Evolutionary conservation across 331 rosid genomes (phyloP), one percentile per base, ranked within the genome.

Genomic region (Arachis monticola): DNA sequence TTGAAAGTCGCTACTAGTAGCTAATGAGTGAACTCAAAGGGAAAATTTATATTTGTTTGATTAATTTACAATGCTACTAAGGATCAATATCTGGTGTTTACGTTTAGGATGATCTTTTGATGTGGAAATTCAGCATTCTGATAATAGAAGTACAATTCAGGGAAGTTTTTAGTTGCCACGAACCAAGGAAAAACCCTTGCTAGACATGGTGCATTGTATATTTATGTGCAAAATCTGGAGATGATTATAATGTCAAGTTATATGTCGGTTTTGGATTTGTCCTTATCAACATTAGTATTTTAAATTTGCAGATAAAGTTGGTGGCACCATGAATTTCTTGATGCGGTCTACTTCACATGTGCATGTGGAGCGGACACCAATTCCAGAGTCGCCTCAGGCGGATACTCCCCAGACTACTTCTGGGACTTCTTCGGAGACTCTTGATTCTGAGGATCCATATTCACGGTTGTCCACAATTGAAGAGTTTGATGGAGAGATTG

Each of bases 301-400:
- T 60, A 46, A 40, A 51, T 83, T 72, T 81, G 80, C 87, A 82
- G 92, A 68, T 6, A 31, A 12, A 67, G 53, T 8, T 70, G 10
- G 75, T 42, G 80, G 69, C 72, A 82, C 59, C 17, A 95, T 95
- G 99, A 92, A 90, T 88, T 92, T 95, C 64, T 82, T 94, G 84
- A 72, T 75, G 81, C 89, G 97, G 27, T 82, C 97, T 55, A 70
- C 88, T 32, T 80, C 83, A 42, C 81, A 67, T 60, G 89, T 77
- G 6, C 67, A 88, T 45, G 76, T 83, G 61, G 99, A 95, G 0
- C 83, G 81, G 77, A 79, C 85, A 0, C 10, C 93, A 12, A 13
- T 40, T 44, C 80, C 65, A 6, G 85, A 85, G 68, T 58, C 80
- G 56, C 58, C 80, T 67, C 84, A 75, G 31, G 59, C 84, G 9